Percentiles rank a stretch among this genome's conserved stretches.
phyloP scores from a whole-genome alignment of 2,329 filamentous ascomycete genomes.

The Massarina eburnea region DNA sequence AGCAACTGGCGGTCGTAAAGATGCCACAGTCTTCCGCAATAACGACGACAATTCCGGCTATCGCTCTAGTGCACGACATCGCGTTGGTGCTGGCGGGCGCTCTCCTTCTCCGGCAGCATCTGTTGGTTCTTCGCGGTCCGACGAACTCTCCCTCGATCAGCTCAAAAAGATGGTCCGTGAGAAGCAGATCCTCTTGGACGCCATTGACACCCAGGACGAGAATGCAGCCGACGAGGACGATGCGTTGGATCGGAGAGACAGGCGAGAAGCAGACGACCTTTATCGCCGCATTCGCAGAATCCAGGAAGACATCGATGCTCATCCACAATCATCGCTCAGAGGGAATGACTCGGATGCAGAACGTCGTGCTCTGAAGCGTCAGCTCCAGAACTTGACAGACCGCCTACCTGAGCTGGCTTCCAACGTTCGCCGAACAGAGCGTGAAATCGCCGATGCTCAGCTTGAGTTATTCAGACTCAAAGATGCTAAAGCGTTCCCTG shows the following conservation, averaged over 20 bases:
- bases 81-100: constrained; percentile 66
- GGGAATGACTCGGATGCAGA: constrained; percentile 82
- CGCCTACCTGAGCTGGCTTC: constrained; percentile 90
- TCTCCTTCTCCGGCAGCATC: constrained; percentile 75
- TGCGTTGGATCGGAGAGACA: constrained; percentile 83
- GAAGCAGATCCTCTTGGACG: constrained; percentile 91
- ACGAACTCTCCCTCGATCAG: constrained; percentile 85
- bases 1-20: constrained; percentile 70
- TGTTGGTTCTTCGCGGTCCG: constrained; percentile 62
- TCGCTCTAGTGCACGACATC: constrained; percentile 86
- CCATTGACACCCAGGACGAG: constrained; percentile 95
- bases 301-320: constrained; percentile 91
- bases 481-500: constrained; percentile 89
- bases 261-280: constrained; percentile 88
- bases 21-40: constrained; percentile 95
- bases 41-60: constrained; percentile 91
- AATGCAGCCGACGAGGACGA: constrained; percentile 89
- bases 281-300: constrained; percentile 88
- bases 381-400: constrained; percentile 85
- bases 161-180: constrained; percentile 90
- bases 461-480: constrained; percentile 90
- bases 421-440: constrained; percentile 85
- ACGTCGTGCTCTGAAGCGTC: constrained; percentile 79
- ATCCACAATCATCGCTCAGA: constrained; percentile 70
- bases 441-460: constrained; percentile 86